Base-by-base conservation (phyloP, 148 eudicot genomes). In the Chenopodium quinoa region DNA sequence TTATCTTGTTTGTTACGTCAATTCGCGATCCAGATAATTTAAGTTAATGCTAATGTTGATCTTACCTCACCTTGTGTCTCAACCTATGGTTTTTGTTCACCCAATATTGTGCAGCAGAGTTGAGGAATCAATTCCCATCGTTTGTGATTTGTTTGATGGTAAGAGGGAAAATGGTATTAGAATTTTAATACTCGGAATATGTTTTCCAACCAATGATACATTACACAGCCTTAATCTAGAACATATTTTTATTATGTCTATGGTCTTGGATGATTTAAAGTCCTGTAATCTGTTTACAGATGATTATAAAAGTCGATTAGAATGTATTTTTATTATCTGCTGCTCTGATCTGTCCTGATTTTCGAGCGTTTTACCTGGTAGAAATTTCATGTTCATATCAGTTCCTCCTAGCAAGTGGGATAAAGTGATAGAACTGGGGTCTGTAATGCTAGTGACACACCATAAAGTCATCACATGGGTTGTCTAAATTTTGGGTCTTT, bases 391-490 rank as follows among this genome's bases (percentile, higher is more conserved):
- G 16, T 56, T 56, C 62, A 16, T 14, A 10, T 2, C 56, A 52
- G 56, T 52, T 52, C 16, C 56, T 52, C 56, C 16, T 52, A 52
- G 16, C 16, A 10, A 52, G 12, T 52, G 56, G 56, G 56, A 50
- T 50, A 17, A 50, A 50, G 56, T 50, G 17, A 52, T 52, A 52
- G 3, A 52, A 14, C 56, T 14, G 12, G 56, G 56, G 56, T 10
- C 16, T 14, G 14, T 52, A 52, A 37, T 37, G 56, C 12, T 52
- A 52, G 56, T 52, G 56, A 52, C 56, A 52, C 14, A 12, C 12
- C 16, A 52, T 52, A 12, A 52, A 37, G 2, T 71, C 73, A 48
- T 73, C 70, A 62, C 50, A 67, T 81, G 78, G 52, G 9, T 64
- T 74, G 68, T 77, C 76, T 71, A 8, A 12, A 56, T 46, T 72